Conservation (phyloP, 1,139 yeast species). For the Kluyveromyces sp. region DNA sequence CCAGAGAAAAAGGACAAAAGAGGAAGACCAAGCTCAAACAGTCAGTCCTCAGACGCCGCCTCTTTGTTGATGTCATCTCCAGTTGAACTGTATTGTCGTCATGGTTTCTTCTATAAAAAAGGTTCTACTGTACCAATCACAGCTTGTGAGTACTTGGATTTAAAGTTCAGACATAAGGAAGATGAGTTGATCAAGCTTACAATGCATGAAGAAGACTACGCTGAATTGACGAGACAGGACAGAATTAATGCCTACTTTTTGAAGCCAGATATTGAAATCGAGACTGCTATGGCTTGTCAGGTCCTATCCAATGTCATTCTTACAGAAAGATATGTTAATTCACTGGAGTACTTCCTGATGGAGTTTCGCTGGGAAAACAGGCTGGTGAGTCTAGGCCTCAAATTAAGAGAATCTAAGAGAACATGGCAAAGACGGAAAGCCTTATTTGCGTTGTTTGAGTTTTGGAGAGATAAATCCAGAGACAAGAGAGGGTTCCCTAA, state of each 20-base stretch:
- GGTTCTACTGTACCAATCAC: slow-evolving; percentile 24
- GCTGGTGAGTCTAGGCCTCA: slow-evolving; percentile 28
- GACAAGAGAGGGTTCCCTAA: slow-evolving; percentile 26
- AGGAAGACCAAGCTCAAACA: slow-evolving; percentile 13
- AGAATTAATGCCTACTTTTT: slow-evolving; percentile 27
- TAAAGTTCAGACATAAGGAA: slow-evolving; percentile 27
- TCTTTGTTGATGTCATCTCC: slow-evolving; percentile 25
- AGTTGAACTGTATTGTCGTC: slow-evolving; percentile 28
- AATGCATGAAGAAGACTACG: slow-evolving; percentile 17
- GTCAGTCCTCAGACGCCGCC: slow-evolving; percentile 14
- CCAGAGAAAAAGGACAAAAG: slow-evolving; percentile 13
- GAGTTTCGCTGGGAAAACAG: slow-evolving; percentile 33
- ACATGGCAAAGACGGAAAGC: slow-evolving; percentile 34
- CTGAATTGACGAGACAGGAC: slow-evolving; percentile 21
- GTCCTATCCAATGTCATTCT: slow-evolving; percentile 25
- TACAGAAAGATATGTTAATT: slow-evolving; percentile 31
- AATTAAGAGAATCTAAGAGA: slow-evolving; percentile 30
- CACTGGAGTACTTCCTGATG: slow-evolving; percentile 31
- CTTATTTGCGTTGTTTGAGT: slow-evolving; percentile 30
- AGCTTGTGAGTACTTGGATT: slow-evolving; percentile 27
- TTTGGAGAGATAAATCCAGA: slow-evolving; percentile 32
- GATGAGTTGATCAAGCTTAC: slow-evolving; percentile 23
- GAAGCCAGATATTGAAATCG: slow-evolving; percentile 24
- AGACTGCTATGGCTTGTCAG: slow-evolving; percentile 24
- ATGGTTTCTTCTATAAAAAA: slow-evolving; percentile 28